Evolutionary conservation across 2,329 filamentous ascomycete species (phyloP).

Genomic region (Parascedosporium putredinis): DNA sequence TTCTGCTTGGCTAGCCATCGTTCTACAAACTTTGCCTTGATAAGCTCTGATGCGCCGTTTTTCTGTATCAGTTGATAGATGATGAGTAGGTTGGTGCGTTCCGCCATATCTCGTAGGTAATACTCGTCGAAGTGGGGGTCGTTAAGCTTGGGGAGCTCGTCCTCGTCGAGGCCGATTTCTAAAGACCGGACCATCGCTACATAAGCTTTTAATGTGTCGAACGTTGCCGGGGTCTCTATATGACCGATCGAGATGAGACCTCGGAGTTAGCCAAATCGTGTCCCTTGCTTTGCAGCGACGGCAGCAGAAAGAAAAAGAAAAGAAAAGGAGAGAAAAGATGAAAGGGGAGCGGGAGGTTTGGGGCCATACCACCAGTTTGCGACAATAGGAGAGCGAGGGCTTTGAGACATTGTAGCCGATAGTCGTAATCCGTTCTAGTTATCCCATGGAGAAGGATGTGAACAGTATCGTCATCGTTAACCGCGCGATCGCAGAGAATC

Average conservation of each 20-base stretch:
- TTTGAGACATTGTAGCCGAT: conserved; percentile 45
- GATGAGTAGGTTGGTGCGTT: conserved; percentile 50
- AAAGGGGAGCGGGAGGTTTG: too few species aligned
- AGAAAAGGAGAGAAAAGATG: neutral
- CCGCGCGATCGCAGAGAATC: conserved; percentile 44
- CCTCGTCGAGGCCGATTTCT: conserved; percentile 42
- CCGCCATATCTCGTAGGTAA: conserved; percentile 48
- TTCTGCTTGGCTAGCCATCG: conserved; percentile 66
- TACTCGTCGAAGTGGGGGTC: conserved; percentile 53
- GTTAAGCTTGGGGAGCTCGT: conserved; percentile 38
- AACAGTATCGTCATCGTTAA: conserved; percentile 46
- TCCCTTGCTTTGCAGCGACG: neutral
- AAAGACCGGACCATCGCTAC: conserved; percentile 50
- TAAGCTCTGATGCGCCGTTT: conserved; percentile 44
- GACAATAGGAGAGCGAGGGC: conserved; percentile 44
- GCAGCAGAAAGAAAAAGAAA: too few species aligned
- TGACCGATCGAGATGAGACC: too few species aligned
- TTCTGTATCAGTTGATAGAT: conserved; percentile 48
- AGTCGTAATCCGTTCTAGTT: conserved; percentile 46
- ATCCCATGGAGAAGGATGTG: conserved; percentile 46
- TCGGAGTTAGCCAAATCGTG: neutral
- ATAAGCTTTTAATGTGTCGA: conserved; percentile 41
- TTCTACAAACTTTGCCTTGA: conserved; percentile 56
- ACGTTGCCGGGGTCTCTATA: conserved; percentile 30
- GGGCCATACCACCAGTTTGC: conserved; percentile 22